Evolutionary conservation across 169 alveolate genomes (phyloP).

Genomic region (Plasmodium coatneyi): DNA sequence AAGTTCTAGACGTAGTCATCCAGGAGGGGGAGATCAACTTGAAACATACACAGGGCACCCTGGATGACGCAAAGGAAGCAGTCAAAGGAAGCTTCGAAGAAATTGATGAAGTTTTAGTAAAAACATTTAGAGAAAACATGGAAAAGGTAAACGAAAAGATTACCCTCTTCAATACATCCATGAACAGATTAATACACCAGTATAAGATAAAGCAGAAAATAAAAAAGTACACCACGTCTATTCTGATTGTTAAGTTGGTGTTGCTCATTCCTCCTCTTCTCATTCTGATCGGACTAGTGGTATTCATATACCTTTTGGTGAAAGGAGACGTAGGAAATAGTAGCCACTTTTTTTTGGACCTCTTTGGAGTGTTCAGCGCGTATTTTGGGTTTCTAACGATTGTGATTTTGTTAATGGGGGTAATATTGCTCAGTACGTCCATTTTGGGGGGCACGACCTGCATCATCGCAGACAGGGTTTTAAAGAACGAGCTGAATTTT

Average conservation of each 20-base stretch:
- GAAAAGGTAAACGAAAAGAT: background rate
- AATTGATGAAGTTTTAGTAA: background rate
- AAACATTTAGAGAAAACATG: background rate
- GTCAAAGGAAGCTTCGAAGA: background rate
- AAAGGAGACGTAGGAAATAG: constrained; percentile 4
- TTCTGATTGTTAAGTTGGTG: background rate
- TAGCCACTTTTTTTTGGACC: background rate
- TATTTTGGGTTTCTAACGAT: constrained; percentile 31
- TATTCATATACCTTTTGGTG: background rate
- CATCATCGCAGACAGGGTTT: constrained; percentile 13
- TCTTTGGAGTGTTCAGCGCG: constrained; percentile 37
- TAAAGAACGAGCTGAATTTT: constrained; percentile 27
- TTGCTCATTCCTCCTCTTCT: constrained; percentile 28
- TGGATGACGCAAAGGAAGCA: background rate
- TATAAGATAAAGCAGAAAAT: constrained; percentile 4
- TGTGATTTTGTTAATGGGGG: background rate
- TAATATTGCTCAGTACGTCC: background rate
- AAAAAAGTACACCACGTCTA: background rate
- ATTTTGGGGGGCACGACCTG: constrained; percentile 40
- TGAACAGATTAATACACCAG: background rate
- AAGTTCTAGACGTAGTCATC: background rate
- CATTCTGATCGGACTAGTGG: constrained; percentile 4
- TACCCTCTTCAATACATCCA: background rate
- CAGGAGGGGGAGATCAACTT: background rate
- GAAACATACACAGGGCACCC: background rate